phyloP scores from a whole-genome alignment of 306 rosid genomes.

The Adenanthera pavonina region DNA sequence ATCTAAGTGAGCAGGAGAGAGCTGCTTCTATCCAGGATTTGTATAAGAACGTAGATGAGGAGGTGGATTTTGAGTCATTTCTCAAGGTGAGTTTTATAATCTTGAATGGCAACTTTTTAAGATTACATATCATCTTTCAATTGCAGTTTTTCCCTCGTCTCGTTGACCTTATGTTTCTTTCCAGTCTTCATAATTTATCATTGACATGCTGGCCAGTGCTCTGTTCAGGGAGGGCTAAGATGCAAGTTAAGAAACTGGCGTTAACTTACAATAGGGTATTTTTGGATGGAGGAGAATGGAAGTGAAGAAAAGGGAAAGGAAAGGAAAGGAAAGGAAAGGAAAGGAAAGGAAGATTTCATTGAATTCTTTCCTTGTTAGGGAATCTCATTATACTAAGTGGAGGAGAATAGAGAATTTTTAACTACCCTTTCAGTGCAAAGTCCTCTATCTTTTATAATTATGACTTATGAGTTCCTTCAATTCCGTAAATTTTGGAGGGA shows the following conservation, averaged over 20 bases:
- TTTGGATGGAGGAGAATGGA: no score
- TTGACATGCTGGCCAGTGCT: neutral
- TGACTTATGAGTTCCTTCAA: no score
- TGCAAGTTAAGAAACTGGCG: constrained; percentile 6
- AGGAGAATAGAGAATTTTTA: no score
- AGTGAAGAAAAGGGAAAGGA: neutral
- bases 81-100: constrained; percentile 64
- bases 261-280: neutral
- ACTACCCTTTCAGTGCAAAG: no score
- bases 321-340: neutral
- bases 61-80: constrained; percentile 89
- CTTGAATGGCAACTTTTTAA: constrained; percentile 33
- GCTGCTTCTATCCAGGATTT: constrained; percentile 74
- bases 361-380: no score
- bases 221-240: neutral
- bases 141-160: neutral
- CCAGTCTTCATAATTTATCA: constrained; percentile 24
- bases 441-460: no score
- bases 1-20: constrained; percentile 87
- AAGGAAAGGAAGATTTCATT: no score
- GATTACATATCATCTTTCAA: constrained; percentile 13
- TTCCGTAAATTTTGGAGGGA: no score
- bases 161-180: neutral
- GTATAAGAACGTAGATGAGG: constrained; percentile 71
- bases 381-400: neutral